Percentiles rank a stretch among this genome's conserved stretches.
phyloP scores from a whole-genome alignment of 1,284 basidiomycete species.

The Cutaneotrichosporon sp. region DNA sequence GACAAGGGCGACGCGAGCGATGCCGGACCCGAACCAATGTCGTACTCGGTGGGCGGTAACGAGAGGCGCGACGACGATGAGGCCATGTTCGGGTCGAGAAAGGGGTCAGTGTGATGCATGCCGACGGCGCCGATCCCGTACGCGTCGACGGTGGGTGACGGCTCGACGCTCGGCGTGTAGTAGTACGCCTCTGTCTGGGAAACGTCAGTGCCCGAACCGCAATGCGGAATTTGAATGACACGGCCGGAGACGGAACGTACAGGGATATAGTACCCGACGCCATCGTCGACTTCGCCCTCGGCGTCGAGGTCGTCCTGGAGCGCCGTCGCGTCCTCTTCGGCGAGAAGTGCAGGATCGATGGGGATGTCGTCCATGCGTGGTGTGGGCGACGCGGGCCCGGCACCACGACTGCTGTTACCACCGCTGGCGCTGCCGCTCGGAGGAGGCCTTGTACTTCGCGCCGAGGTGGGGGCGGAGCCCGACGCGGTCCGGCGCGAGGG shows the following conservation, averaged over 20 bases:
- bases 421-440: constrained; percentile 1
- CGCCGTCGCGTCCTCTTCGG: constrained; percentile 2
- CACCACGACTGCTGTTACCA: no score
- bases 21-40: not conserved
- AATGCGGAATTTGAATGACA: no score
- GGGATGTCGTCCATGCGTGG: constrained; percentile 5
- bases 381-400: not conserved
- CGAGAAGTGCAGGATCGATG: constrained; percentile 16
- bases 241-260: constrained; percentile 9
- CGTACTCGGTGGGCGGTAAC: constrained; percentile 10
- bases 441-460: constrained; percentile 5
- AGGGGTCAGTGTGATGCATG: not conserved
- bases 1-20: constrained; percentile 10
- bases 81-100: not conserved
- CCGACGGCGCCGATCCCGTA: not conserved
- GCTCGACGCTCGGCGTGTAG: constrained; percentile 1
- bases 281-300: constrained; percentile 20
- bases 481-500: constrained; percentile 17
- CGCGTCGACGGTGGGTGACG: not conserved
- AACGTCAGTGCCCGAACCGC: no score
- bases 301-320: constrained; percentile 19
- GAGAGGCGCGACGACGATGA: constrained; percentile 14
- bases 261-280: constrained; percentile 19
- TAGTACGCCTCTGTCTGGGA: constrained; percentile 15
- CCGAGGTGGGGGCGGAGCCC: constrained; percentile 17